Conservation (phyloP, 768 basidiomycete genomes). For the Asterophora lycoperdoides region DNA sequence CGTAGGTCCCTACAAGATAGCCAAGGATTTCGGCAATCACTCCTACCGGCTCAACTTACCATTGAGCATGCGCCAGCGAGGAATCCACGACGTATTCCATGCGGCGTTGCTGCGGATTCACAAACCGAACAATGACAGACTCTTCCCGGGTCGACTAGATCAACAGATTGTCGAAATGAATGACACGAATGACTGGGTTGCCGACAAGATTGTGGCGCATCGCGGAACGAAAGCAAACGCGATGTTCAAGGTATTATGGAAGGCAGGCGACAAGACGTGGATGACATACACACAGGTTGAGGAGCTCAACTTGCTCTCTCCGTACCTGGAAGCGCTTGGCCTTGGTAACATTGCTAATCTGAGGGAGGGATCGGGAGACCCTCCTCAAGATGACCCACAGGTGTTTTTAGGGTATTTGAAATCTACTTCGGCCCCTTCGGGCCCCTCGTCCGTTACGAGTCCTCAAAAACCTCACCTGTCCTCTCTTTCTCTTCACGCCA, state of each 20-base stretch:
- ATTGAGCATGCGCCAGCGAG: neutral
- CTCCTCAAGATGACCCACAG: constrained; percentile 1
- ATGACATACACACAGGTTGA: neutral
- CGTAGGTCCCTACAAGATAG: neutral
- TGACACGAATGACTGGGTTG: neutral
- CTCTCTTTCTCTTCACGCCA: neutral
- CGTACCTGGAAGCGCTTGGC: constrained; percentile 3
- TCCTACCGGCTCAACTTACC: constrained; percentile 19
- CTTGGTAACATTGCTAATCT: neutral
- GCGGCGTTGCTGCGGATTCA: constrained; percentile 20
- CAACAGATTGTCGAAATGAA: neutral
- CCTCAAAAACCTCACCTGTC: too few relatives aligned
- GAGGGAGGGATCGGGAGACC: neutral
- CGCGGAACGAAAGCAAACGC: neutral
- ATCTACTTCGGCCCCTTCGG: too few relatives aligned
- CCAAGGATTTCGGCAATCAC: neutral
- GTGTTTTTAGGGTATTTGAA: neutral
- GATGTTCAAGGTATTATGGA: constrained; percentile 2
- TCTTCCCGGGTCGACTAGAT: constrained; percentile 21
- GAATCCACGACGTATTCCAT: constrained; percentile 28
- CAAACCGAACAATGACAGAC: constrained; percentile 21
- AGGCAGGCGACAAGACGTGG: constrained; percentile 5
- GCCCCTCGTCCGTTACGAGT: too few relatives aligned
- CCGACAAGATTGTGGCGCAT: constrained; percentile 3
- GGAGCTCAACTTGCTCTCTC: neutral